Base-by-base conservation (phyloP, 1,284 basidiomycete genomes). In the Somion occarium region DNA sequence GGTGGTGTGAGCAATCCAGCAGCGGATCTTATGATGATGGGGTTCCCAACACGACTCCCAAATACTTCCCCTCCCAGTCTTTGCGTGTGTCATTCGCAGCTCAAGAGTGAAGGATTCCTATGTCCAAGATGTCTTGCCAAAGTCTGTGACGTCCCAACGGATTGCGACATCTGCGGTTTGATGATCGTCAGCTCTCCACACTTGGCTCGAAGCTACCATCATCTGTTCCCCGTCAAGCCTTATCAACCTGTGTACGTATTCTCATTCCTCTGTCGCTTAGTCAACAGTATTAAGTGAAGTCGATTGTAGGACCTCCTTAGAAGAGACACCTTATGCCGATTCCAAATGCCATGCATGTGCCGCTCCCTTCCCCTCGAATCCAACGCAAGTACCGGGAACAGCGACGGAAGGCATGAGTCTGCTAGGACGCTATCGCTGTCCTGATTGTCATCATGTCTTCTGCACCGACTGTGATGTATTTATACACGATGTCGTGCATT, bases 141-240 rank as follows among this genome's bases (percentile, higher is more conserved):
- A 74, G 79, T 98, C 34, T 99, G 96, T 75, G 95, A 99, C 63
- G 93, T 98, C 1, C 96, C 96, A 37, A 99, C 96, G 4, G 97
- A 99, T 66, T 99, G 96, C 65, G 91, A 96, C 61, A 88, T 98
- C 25, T 99, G 96, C 64, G 93, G 93, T 2, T 75, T 99, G 57
- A 98, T 98, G 83, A 91, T 99, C 56, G 96, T 99, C 56, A 95
- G 92, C 71, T 93, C 92, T 50, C 96, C 97, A 4, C 97, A 99
- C 73, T 76, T 99, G 44, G 96, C 96, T 20, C 76, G 96, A 57
- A 97, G 93, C 63, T 97, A 96, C 68, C 91, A 95, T 62, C 94
- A 96, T 65, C 68, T 97, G 34, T 97, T 97, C 65, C 93, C 94
- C 0, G 93, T 95, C 23, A 85, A 85, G 61, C 76, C 85, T 7